Percentiles rank a stretch among this genome's conserved stretches.
Evolutionary conservation across 2,329 filamentous ascomycete genomes (phyloP).

Genomic region (Chaetomiaceae sp.): DNA sequence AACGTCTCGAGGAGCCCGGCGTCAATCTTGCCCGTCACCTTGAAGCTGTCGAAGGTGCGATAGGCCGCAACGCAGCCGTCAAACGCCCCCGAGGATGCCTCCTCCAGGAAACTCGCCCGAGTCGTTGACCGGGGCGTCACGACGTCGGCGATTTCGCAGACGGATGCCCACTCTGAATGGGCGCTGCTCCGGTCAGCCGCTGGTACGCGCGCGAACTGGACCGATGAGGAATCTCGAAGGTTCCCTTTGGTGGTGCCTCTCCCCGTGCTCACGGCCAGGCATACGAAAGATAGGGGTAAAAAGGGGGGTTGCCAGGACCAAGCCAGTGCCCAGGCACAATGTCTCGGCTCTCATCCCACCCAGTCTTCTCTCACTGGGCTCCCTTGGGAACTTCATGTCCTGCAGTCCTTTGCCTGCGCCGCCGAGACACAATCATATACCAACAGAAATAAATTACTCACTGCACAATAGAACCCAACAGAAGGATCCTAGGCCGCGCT

Average conservation of each 20-base stretch:
- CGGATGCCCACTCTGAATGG: slow-evolving; percentile 55
- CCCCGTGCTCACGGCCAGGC: no score
- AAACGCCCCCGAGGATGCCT: slow-evolving; percentile 59
- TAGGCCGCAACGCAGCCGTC: slow-evolving; percentile 61
- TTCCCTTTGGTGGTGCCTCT: no score
- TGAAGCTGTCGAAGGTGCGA: slow-evolving; percentile 61
- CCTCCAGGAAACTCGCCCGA: slow-evolving; percentile 61
- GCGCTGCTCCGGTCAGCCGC: slow-evolving; percentile 56
- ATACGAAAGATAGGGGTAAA: no score
- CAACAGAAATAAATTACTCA: slow-evolving; percentile 34
- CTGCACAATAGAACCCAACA: slow-evolving; percentile 59
- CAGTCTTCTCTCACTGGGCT: not conserved
- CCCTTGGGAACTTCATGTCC: no score
- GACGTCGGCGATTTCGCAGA: slow-evolving; percentile 59
- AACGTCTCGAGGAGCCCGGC: slow-evolving; percentile 58
- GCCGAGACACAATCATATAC: not conserved
- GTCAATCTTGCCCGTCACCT: slow-evolving; percentile 64
- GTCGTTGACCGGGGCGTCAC: slow-evolving; percentile 54
- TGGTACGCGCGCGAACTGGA: no score
- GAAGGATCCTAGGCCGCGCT: slow-evolving; percentile 48
- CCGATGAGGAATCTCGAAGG: no score
- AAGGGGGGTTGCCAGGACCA: no score
- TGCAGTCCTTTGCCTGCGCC: not conserved
- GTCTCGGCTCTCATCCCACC: no score
- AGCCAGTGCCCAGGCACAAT: no score